These are phyloP conservation scores for Lotmaria passim DNA, from an alignment of 208 protist species.

Conservation along the genomic window DNA sequence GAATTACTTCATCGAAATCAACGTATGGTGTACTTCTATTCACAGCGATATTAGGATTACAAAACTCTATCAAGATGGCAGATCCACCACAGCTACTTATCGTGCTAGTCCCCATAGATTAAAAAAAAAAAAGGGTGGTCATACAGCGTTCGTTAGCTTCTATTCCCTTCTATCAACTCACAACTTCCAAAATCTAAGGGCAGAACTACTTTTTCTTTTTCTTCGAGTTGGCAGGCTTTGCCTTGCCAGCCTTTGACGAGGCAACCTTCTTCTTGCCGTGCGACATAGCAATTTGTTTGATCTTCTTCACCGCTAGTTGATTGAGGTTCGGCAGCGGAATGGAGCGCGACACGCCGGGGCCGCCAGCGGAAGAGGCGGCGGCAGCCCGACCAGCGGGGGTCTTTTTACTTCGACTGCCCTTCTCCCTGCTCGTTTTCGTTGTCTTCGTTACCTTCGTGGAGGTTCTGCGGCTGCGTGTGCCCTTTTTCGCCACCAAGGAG, in stretches of 20 bases:
- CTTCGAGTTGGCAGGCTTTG: constrained; percentile 10
- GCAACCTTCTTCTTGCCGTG: not conserved
- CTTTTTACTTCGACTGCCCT: not conserved
- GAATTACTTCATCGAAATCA: not conserved
- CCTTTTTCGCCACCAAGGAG: no score
- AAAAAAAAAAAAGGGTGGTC: no score
- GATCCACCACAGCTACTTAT: no score
- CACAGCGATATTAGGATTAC: not conserved
- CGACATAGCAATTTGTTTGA: constrained; percentile 2
- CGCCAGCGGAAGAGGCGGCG: not conserved
- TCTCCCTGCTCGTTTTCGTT: not conserved
- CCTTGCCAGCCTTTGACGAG: constrained; percentile 11
- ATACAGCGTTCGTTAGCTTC: no score
- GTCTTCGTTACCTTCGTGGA: not conserved
- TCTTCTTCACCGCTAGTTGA: constrained; percentile 28
- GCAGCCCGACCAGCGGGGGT: not conserved
- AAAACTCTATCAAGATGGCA: no score
- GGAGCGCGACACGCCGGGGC: constrained; percentile 22
- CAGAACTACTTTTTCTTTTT: constrained; percentile 10
- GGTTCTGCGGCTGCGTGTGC: not conserved
- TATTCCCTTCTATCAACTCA: no score
- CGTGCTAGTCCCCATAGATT: no score
- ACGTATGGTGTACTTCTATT: not conserved
- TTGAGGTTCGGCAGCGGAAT: constrained; percentile 39
- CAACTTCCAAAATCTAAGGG: no score